A percentile compares a stretch with the other conserved stretches of the same genome.
Evolutionary conservation across 345 rosid species (phyloP).

Genomic region (Clarkia xantiana): DNA sequence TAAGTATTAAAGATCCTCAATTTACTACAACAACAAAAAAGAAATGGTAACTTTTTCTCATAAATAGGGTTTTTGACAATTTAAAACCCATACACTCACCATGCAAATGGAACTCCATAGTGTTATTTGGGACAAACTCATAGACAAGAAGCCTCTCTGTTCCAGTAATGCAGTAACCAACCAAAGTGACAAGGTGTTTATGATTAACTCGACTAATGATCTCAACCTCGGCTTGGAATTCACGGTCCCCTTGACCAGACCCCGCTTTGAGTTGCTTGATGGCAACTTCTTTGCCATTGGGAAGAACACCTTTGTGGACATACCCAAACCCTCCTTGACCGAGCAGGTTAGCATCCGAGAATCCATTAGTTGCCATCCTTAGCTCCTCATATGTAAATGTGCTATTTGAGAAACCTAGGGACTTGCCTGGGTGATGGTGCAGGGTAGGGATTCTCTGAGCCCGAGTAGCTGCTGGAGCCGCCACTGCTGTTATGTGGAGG

Average conservation of each 20-base stretch:
- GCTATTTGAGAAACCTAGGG: slow-evolving; percentile 54
- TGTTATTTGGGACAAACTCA: slow-evolving; percentile 55
- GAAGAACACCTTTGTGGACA: slow-evolving; percentile 57
- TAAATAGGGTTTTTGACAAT: not conserved
- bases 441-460: slow-evolving; percentile 35
- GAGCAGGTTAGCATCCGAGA: slow-evolving; percentile 47
- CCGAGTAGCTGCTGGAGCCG: slow-evolving; percentile 51
- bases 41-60: no score
- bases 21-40: no score
- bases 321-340: slow-evolving; percentile 66
- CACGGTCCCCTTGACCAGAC: slow-evolving; percentile 53
- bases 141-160: slow-evolving; percentile 49
- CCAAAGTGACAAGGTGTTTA: slow-evolving; percentile 51
- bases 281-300: slow-evolving; percentile 50
- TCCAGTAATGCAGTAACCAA: slow-evolving; percentile 51
- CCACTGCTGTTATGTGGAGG: slow-evolving; percentile 16
- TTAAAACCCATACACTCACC: slow-evolving; percentile 21
- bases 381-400: slow-evolving; percentile 46
- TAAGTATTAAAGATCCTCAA: not conserved
- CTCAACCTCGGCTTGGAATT: slow-evolving; percentile 61
- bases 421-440: slow-evolving; percentile 47
- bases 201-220: slow-evolving; percentile 62
- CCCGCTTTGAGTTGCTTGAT: slow-evolving; percentile 53
- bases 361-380: slow-evolving; percentile 43
- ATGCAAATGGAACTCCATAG: slow-evolving; percentile 50